A percentile compares a stretch with the other conserved stretches of the same genome.
Conservation (phyloP, 2,329 filamentous ascomycete species). For the Cytospora piceicola region DNA sequence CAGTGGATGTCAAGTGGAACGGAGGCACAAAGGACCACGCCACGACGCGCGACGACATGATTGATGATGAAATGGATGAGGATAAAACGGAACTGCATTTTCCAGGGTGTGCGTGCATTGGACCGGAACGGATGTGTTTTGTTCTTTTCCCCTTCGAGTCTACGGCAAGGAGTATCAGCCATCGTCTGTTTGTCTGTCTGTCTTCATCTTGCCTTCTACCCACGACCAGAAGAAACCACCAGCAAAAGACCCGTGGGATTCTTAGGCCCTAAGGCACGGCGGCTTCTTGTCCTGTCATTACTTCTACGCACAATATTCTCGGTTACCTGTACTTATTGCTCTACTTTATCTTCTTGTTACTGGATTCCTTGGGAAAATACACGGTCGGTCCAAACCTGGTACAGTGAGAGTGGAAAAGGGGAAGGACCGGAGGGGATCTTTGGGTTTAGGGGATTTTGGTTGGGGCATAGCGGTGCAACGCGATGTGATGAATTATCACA, state of each 20-base stretch:
- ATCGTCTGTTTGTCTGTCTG: constrained; percentile 8
- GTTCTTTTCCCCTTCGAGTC: background rate
- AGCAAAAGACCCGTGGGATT: constrained; percentile 1
- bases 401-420: background rate
- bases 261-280: constrained; percentile 12
- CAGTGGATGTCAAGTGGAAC: background rate
- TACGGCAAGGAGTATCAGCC: constrained; percentile 17
- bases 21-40: background rate
- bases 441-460: background rate
- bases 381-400: constrained; percentile 4
- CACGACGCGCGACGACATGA: constrained; percentile 1
- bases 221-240: background rate
- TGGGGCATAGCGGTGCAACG: background rate
- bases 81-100: constrained; percentile 22
- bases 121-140: background rate
- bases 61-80: background rate
- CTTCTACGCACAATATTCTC: constrained; percentile 10
- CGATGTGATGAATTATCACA: background rate
- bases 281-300: constrained; percentile 25
- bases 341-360: background rate
- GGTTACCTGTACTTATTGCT: background rate
- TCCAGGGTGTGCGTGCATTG: constrained; percentile 15
- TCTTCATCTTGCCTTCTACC: constrained; percentile 16
- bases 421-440: background rate
- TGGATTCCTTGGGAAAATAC: constrained; percentile 1